Conservation (phyloP, 2,329 filamentous ascomycete genomes). For the Talaromyces sp. region DNA sequence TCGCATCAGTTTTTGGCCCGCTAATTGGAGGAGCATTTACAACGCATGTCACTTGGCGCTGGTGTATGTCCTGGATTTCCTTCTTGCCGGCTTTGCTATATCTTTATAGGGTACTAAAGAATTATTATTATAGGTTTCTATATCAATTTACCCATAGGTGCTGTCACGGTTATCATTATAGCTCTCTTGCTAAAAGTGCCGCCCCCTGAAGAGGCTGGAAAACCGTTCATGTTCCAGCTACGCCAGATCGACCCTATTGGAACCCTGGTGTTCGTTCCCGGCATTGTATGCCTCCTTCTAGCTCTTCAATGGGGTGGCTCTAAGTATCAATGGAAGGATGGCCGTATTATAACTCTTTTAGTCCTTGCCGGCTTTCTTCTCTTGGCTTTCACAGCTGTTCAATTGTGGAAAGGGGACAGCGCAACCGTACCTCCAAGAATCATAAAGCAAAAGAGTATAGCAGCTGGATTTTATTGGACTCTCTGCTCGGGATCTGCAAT, state of each 20-base stretch:
- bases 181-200: neutral
- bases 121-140: neutral
- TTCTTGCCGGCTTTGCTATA: neutral
- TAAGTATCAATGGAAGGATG: neutral
- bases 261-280: neutral
- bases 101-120: neutral
- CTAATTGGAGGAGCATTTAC: constrained; percentile 9
- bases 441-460: neutral
- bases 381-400: neutral
- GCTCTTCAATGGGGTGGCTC: constrained; percentile 3
- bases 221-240: neutral
- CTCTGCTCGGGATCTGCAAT: neutral
- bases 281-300: constrained; percentile 3
- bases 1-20: neutral
- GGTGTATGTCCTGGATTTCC: constrained; percentile 4
- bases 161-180: neutral
- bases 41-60: constrained; percentile 7
- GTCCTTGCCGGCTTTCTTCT: neutral
- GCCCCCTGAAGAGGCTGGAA: neutral
- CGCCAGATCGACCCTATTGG: neutral
- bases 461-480: neutral
- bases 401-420: neutral
- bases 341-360: neutral
- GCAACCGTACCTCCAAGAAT: neutral
- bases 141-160: neutral